Evolutionary conservation across 2,329 filamentous ascomycete species (phyloP), one percentile per base, ranked within the genome.

Genomic region (Septoria petroselini): DNA sequence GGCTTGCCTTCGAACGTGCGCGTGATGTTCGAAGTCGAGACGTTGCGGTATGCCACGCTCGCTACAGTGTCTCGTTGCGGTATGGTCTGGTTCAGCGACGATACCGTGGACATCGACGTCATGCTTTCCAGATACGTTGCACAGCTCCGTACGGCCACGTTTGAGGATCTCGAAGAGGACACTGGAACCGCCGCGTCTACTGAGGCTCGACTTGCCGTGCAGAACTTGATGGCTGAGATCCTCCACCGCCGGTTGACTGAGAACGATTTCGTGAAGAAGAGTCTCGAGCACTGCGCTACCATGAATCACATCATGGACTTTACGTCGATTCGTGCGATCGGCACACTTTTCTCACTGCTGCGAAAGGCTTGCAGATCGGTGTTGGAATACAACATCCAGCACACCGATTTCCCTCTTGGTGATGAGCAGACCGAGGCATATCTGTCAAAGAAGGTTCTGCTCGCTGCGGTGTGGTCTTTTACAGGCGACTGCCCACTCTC

Each of bases 71-170:
- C 88, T 83, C 90, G 93, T 73, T 99, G 93, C 69, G 93, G 93
- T 78, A 99, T 99, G 93, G 94, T 99, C 11, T 99, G 93, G 93
- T 98, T 97, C 73, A 98, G 90, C 67, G 91, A 96, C 63, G 94
- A 98, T 65, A 97, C 91, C 21, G 91, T 99, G 33, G 91, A 89
- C 25, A 82, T 91, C 1, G 81, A 80, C 58, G 95, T 98, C 86
- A 87, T 97, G 83, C 85, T 97, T 33, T 78, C 82, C 55, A 88
- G 97, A 70, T 96, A 98, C 64, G 80, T 98, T 44, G 83, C 93
- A 53, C 83, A 85, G 39, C 81, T 98, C 31, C 84, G 85, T 60
- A 86, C 83, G 2, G 84, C 88, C 49, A 83, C 88, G 0, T 96
- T 98, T 62, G 93, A 98, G 63, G 93, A 98, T 62, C 76, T 98